A percentile compares a stretch with the other conserved stretches of the same genome.
Evolutionary conservation across 164 flowering plant species (phyloP).

Genomic region (Macadamia integrifolia): DNA sequence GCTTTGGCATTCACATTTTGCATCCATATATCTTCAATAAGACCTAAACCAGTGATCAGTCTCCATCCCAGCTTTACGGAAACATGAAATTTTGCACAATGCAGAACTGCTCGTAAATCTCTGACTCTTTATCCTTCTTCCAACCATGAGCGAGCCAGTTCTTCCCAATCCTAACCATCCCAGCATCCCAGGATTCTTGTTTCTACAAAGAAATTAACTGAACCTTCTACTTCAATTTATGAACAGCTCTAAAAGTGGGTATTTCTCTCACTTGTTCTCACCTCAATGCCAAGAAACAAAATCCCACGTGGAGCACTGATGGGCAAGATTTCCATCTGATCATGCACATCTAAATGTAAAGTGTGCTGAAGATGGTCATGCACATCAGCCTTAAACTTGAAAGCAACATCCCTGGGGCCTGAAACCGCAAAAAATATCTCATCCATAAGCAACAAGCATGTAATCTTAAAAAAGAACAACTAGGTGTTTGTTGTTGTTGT

Average conservation of each 20-base stretch:
- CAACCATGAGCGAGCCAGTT: conserved; percentile 82
- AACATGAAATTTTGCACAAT: conserved; percentile 54
- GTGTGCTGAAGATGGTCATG: conserved; percentile 37
- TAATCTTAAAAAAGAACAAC: conserved; percentile 31
- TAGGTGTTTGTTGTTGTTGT: conserved; percentile 3
- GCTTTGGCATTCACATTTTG: conserved; percentile 52
- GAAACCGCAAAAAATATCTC: conserved; percentile 70
- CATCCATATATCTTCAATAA: conserved; percentile 74
- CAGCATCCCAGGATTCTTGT: conserved; percentile 65
- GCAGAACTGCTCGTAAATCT: conserved; percentile 48
- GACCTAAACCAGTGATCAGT: conserved; percentile 90
- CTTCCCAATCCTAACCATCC: conserved; percentile 65
- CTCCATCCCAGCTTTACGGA: conserved; percentile 82
- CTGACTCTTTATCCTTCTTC: conserved; percentile 84
- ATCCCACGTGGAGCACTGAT: conserved; percentile 35
- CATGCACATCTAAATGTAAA: conserved; percentile 46
- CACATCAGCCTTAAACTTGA: conserved; percentile 43
- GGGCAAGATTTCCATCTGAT: conserved; percentile 34
- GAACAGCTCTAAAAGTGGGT: conserved; percentile 62
- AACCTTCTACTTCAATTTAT: conserved; percentile 85
- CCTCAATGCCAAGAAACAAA: conserved; percentile 51
- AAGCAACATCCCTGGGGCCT: conserved; percentile 58
- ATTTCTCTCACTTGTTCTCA: conserved; percentile 46
- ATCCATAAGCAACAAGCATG: conserved; percentile 83
- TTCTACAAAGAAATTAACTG: conserved; percentile 63